Evolutionary conservation across 176 grass and related monocot species (phyloP), one percentile per base, ranked within the genome.

Genomic region (Oryza nivara): DNA sequence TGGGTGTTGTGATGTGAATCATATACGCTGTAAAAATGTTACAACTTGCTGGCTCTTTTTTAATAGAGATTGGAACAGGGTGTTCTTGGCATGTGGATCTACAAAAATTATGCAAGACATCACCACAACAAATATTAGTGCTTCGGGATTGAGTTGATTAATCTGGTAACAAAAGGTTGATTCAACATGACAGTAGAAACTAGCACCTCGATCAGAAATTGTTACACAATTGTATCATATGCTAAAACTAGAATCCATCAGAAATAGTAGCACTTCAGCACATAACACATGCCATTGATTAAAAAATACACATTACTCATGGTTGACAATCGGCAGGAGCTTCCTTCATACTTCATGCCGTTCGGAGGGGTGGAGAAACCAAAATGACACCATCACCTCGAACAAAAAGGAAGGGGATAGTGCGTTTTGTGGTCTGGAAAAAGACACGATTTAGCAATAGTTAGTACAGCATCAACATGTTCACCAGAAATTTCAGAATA

Each of bases 381-480:
- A 96, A 82, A 86, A 96, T 99, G 32, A 99, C 97, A 79, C 97
- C 97, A 89, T 99, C 93, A 46, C 93, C 97, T 88, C 97, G 87
- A 11, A 99, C 97, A 73, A 99, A 99, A 78, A 99, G 96, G 89
- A 96, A 99, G 7, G 96, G 93, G 77, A 99, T 92, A 65, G 84
- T 92, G 69, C 93, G 76, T 61, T 47, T 96, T 25, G 91, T 94
- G 1, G 93, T 92, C 96, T 99, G 96, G 9, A 91, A 84, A 88
- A 15, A 9, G 2, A 23, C 5, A 86, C 3, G 5, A 23, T 45
- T 13, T 19, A 60, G 11, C 19, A 78, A 74, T 48, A 52, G 25
- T 92, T 38, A 86, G 65, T 45, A 72, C 26, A 45, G 60, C 35
- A 81, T 23, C 35, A 81, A 44, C 13, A 86, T 68, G 9, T 6